These are phyloP conservation scores for Kwoniella shivajii DNA, from an alignment of 1,284 basidiomycete genomes.

Conservation along the genomic window DNA sequence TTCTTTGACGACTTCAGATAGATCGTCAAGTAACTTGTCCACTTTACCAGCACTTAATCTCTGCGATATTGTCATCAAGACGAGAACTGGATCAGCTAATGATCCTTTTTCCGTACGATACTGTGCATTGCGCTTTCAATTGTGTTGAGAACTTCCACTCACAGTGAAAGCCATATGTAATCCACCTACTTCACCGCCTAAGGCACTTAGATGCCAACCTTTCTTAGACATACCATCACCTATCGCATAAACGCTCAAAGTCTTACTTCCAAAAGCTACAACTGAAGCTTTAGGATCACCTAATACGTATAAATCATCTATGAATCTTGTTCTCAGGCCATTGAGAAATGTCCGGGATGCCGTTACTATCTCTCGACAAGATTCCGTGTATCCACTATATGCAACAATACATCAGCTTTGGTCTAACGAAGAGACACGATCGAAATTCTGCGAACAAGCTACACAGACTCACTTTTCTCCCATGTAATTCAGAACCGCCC, in stretches of 20 bases:
- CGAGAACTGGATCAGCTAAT: neutral
- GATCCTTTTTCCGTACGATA: too few species aligned
- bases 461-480: slow-evolving; percentile 68
- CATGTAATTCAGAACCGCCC: slow-evolving; percentile 93
- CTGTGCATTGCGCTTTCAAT: neutral
- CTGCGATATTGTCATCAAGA: slow-evolving; percentile 11
- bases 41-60: slow-evolving; percentile 58
- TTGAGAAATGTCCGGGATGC: slow-evolving; percentile 46
- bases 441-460: neutral
- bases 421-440: neutral
- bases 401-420: neutral
- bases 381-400: slow-evolving; percentile 82
- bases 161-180: slow-evolving; percentile 95
- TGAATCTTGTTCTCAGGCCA: slow-evolving; percentile 39
- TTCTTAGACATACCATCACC: slow-evolving; percentile 83
- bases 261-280: slow-evolving; percentile 78
- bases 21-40: slow-evolving; percentile 62
- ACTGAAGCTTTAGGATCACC: slow-evolving; percentile 89
- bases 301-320: slow-evolving; percentile 72
- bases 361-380: slow-evolving; percentile 81
- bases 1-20: slow-evolving; percentile 69
- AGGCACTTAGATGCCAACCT: slow-evolving; percentile 89
- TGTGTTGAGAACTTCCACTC: slow-evolving; percentile 44
- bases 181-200: slow-evolving; percentile 61
- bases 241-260: slow-evolving; percentile 69